A percentile compares a stretch with the other conserved stretches of the same genome.
Evolutionary conservation across 108 stramenopile genomes (phyloP).

Genomic region (Aurantiochytrium sp.): DNA sequence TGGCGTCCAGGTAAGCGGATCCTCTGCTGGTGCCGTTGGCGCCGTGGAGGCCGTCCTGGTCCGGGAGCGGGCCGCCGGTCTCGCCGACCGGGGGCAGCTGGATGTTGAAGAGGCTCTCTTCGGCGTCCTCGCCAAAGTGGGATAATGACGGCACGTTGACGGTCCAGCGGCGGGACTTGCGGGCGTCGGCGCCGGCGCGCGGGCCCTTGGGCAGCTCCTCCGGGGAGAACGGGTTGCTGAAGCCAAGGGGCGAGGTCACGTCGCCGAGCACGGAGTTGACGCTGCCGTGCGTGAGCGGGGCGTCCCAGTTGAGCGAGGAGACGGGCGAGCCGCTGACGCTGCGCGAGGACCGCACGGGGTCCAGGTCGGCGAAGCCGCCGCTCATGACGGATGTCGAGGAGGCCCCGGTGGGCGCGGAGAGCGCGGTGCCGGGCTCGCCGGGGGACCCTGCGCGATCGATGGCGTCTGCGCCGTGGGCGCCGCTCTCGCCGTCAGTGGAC

Average conservation of each 20-base stretch:
- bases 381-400: background rate
- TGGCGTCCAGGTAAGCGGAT: background rate
- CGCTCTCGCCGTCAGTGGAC: background rate
- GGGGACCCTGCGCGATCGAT: background rate
- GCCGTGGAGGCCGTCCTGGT: background rate
- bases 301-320: background rate
- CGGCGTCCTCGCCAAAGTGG: background rate
- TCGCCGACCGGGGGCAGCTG: background rate
- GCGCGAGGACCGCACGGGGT: background rate
- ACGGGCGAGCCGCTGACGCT: background rate
- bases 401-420: background rate
- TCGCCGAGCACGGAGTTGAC: background rate
- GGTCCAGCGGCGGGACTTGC: conserved; percentile 4
- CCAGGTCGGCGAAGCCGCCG: background rate
- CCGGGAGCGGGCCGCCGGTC: too few species aligned
- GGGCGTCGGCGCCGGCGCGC: background rate
- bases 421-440: background rate
- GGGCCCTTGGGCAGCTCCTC: background rate
- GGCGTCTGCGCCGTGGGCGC: background rate
- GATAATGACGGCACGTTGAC: conserved; percentile 3
- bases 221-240: background rate
- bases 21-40: background rate
- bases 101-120: background rate
- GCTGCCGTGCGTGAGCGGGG: background rate
- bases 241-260: background rate